phyloP scores from a whole-genome alignment of 495 filamentous ascomycete species.

The Pseudomonodictys pantanalensis region DNA sequence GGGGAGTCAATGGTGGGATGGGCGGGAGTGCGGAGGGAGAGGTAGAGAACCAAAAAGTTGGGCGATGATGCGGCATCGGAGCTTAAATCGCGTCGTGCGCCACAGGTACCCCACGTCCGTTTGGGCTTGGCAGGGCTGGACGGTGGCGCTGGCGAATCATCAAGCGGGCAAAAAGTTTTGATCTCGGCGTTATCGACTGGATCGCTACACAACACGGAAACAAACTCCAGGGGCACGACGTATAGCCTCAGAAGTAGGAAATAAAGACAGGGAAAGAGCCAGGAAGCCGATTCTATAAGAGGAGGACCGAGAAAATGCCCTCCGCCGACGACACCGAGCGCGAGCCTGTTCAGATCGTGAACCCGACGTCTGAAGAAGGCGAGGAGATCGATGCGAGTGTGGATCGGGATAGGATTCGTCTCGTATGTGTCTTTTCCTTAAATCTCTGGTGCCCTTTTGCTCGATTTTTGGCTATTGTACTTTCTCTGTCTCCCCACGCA shows the following conservation, averaged over 20 bases:
- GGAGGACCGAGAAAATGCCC: background rate
- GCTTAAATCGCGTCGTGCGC: background rate
- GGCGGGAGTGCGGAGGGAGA: background rate
- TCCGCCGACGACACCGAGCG: too few relatives aligned
- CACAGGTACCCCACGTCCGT: background rate
- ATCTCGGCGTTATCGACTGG: background rate
- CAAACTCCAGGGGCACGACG: background rate
- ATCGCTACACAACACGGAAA: background rate
- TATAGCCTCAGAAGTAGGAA: background rate
- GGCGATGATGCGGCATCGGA: background rate
- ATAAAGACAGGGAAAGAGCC: background rate
- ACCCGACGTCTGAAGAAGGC: background rate
- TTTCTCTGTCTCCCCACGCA: background rate
- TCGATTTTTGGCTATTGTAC: too few relatives aligned
- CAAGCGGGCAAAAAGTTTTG: background rate
- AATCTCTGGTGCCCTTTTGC: too few relatives aligned
- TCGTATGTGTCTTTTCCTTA: conserved; percentile 17
- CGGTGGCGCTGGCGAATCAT: background rate
- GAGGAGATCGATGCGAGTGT: background rate
- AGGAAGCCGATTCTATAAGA: background rate
- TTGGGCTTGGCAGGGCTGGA: conserved; percentile 20
- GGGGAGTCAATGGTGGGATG: background rate
- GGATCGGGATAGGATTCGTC: conserved; percentile 20
- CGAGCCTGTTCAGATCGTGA: background rate
- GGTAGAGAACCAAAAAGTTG: conserved; percentile 1